These are phyloP conservation scores for Kluyveromyces lactis DNA, from an alignment of 805 yeast genomes.

Conservation along the genomic window DNA sequence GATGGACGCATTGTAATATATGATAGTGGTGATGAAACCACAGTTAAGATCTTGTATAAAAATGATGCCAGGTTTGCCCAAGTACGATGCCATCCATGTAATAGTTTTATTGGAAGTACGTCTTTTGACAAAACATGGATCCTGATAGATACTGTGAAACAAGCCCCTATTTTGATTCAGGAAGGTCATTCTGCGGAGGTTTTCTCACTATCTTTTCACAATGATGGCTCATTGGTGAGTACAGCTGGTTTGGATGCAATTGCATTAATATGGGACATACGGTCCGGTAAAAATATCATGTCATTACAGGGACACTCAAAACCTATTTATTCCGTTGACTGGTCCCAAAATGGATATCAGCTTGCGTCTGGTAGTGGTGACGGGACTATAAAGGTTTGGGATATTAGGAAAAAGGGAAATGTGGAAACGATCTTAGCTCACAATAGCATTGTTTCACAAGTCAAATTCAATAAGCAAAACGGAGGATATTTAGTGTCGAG, in stretches of 20 bases:
- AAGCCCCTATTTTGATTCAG: slow-evolving; percentile 51
- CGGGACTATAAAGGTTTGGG: slow-evolving; percentile 78
- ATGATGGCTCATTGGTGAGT: slow-evolving; percentile 69
- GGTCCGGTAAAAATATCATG: slow-evolving; percentile 62
- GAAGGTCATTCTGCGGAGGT: slow-evolving; percentile 83
- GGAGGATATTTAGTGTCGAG: slow-evolving; percentile 50
- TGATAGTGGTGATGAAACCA: slow-evolving; percentile 10
- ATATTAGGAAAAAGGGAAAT: slow-evolving; percentile 45
- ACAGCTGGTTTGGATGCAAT: slow-evolving; percentile 75
- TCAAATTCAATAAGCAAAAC: slow-evolving; percentile 39
- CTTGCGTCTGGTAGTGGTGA: slow-evolving; percentile 83
- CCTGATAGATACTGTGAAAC: slow-evolving; percentile 62
- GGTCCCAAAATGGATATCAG: slow-evolving; percentile 69
- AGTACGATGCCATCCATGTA: slow-evolving; percentile 58
- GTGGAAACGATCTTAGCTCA: slow-evolving; percentile 61
- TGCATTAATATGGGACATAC: slow-evolving; percentile 74
- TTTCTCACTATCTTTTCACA: slow-evolving; percentile 51
- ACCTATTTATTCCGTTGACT: slow-evolving; percentile 62
- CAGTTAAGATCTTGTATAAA: slow-evolving; percentile 36
- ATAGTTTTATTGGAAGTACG: slow-evolving; percentile 51
- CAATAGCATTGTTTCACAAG: slow-evolving; percentile 57
- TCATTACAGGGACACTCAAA: slow-evolving; percentile 59
- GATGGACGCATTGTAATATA: slow-evolving; percentile 36
- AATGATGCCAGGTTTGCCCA: slow-evolving; percentile 45
- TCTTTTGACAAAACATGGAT: slow-evolving; percentile 87